These are phyloP conservation scores for Hysterium pulicare DNA, from an alignment of 2,329 filamentous ascomycete species.

Conservation along the genomic window DNA sequence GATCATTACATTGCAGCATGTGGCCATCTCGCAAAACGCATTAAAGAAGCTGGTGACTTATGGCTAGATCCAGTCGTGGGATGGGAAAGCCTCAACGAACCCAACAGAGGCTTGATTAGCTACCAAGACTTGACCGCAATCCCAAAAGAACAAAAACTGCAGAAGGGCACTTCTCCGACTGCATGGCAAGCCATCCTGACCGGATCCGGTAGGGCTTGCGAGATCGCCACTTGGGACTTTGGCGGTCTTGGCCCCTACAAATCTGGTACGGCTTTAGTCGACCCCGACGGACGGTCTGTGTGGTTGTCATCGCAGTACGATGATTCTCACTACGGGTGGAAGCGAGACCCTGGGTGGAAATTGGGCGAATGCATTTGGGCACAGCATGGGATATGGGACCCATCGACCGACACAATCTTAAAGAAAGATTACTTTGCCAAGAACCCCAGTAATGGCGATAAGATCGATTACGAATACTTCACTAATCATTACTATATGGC, in stretches of 20 bases:
- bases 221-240: conserved; percentile 91
- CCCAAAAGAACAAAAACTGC: conserved; percentile 81
- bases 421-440: conserved; percentile 85
- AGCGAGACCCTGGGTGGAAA: conserved; percentile 81
- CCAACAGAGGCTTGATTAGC: conserved; percentile 82
- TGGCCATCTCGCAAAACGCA: conserved; percentile 74
- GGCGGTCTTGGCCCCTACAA: conserved; percentile 90
- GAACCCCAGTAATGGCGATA: conserved; percentile 69
- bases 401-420: conserved; percentile 69
- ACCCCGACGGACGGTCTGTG: conserved; percentile 78
- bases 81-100: conserved; percentile 96
- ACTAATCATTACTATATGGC: conserved; percentile 90
- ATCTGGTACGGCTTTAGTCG: conserved; percentile 75
- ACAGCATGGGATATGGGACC: conserved; percentile 94
- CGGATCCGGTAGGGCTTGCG: conserved; percentile 85
- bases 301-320: conserved; percentile 85
- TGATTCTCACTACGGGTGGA: conserved; percentile 86
- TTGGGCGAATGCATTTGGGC: conserved; percentile 96
- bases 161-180: conserved; percentile 90
- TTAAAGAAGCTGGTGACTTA: conserved; percentile 85
- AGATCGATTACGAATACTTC: conserved; percentile 77
- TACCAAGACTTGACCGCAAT: conserved; percentile 77
- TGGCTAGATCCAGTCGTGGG: conserved; percentile 85
- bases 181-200: conserved; percentile 91
- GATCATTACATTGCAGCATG: conserved; percentile 79